Evolutionary conservation across 768 basidiomycete species (phyloP).

Genomic region (Zangia roseola): DNA sequence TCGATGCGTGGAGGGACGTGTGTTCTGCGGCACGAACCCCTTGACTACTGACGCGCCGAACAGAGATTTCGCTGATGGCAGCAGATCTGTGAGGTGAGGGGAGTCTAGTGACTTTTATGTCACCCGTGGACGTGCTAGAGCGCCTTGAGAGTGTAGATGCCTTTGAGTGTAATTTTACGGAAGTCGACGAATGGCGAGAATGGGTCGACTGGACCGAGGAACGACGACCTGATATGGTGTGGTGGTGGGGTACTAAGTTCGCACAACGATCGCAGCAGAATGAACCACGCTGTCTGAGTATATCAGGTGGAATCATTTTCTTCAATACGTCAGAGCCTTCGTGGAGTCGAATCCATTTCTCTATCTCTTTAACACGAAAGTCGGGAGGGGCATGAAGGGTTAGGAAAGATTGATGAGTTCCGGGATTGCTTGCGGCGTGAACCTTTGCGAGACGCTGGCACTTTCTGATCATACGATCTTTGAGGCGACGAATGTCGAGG

Average conservation of each 20-base stretch:
- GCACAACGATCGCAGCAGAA: constrained; percentile 36
- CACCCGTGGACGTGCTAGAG: constrained; percentile 10
- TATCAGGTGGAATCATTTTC: constrained; percentile 19
- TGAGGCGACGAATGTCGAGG: constrained; percentile 71
- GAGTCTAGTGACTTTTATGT: constrained; percentile 1
- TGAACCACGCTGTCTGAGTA: constrained; percentile 26
- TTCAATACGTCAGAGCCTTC: constrained; percentile 26
- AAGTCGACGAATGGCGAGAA: constrained; percentile 25
- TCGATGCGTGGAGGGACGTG: constrained; percentile 6
- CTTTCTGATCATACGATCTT: constrained; percentile 82
- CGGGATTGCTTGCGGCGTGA: constrained; percentile 38
- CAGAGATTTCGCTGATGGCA: constrained; percentile 7
- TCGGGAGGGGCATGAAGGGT: constrained; percentile 68
- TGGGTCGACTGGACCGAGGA: constrained; percentile 24
- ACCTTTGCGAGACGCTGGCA: constrained; percentile 61
- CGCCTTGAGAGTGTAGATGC: constrained; percentile 19
- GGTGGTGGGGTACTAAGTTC: constrained; percentile 33
- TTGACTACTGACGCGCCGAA: constrained; percentile 10
- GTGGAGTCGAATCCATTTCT: constrained; percentile 68
- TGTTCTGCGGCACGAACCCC: constrained; percentile 21
- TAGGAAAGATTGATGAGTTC: constrained; percentile 51
- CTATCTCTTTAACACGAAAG: constrained; percentile 77
- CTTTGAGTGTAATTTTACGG: constrained; percentile 17
- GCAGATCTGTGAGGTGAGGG: constrained; percentile 16
- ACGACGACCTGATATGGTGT: constrained; percentile 27